Base-by-base conservation (phyloP, 164 flowering plant species). In the Liquidambar formosana region DNA sequence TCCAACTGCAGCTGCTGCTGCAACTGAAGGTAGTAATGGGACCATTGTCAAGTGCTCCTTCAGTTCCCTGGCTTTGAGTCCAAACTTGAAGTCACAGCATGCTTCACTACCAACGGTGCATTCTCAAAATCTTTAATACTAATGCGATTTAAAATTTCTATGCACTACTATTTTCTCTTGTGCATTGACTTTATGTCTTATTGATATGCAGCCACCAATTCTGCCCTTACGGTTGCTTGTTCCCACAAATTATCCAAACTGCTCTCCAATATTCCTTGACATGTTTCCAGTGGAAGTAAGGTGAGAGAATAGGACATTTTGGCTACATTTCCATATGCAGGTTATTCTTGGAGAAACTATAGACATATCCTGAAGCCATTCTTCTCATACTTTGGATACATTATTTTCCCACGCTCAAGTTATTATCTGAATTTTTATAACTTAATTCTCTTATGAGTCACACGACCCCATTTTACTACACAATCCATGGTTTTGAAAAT, bases 241-340 rank as follows among this genome's bases (percentile, higher is more conserved):
- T 71, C 99, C 99, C 16, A 28, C 80, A 54, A 84, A 84, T 78
- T 95, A 95, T 79, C 99, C 97, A 26, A 89, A 73, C 78, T 86
- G 87, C 79, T 93, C 96, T 4, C 99, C 96, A 4, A 73, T 86
- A 65, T 80, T 95, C 10, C 63, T 93, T 56, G 97, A 93, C 83
- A 95, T 86, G 77, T 79, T 91, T 63, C 94, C 96, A 1, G 86
- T 81, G 63, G 97, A 90, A 79, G 75, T 79, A 77, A 87, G 94
- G 99, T 93, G 66, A 81, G 76, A 18, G 23, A 48, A 73, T 18
- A 22, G 0, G n/a, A 41, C 54, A 56, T 26, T 26, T 46, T 64
- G n/a, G 46, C 15, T 67, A 38, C 15, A 56, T 10, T 12, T 58
- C 47, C 2, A 10, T 25, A 18, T 23, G 18, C 12, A 46, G 12